A percentile compares a stretch with the other conserved stretches of the same genome.
Evolutionary conservation across 306 rosid genomes (phyloP).

Genomic region (Comarum palustre): DNA sequence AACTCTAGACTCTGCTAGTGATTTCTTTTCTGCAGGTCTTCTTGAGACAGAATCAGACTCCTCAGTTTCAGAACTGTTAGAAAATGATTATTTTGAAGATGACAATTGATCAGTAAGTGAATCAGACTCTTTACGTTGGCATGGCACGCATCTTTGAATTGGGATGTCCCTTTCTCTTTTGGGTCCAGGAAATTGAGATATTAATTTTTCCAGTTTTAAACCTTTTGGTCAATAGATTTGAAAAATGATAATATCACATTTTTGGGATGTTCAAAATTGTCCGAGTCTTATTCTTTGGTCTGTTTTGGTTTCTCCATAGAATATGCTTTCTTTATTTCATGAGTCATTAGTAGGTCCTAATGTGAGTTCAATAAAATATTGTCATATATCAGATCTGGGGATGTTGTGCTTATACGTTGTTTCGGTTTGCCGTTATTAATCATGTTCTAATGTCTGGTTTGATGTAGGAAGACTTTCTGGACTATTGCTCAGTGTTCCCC

Average conservation of each 20-base stretch:
- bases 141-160: constrained; percentile 1
- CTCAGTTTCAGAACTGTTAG: constrained; percentile 19
- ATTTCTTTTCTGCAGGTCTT: constrained; percentile 31
- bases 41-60: constrained; percentile 43
- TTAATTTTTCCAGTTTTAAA: background rate
- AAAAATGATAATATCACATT: background rate
- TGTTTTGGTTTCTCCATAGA: background rate
- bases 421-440: background rate
- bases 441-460: constrained; percentile 25
- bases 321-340: background rate
- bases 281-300: background rate
- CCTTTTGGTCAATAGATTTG: background rate
- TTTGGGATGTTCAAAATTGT: background rate
- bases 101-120: constrained; percentile 23
- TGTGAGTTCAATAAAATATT: background rate
- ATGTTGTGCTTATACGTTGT: background rate
- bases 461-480: constrained; percentile 83
- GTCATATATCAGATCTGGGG: background rate
- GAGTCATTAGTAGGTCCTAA: background rate
- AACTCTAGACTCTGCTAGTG: constrained; percentile 23
- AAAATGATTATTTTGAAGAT: constrained; percentile 38
- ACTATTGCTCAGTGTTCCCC: constrained; percentile 86
- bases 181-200: background rate
- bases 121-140: constrained; percentile 16
- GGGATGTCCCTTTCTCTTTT: background rate